Evolutionary conservation across 2,329 filamentous ascomycete species (phyloP), one percentile per base, ranked within the genome.

Genomic region (Botrytis squamosa): DNA sequence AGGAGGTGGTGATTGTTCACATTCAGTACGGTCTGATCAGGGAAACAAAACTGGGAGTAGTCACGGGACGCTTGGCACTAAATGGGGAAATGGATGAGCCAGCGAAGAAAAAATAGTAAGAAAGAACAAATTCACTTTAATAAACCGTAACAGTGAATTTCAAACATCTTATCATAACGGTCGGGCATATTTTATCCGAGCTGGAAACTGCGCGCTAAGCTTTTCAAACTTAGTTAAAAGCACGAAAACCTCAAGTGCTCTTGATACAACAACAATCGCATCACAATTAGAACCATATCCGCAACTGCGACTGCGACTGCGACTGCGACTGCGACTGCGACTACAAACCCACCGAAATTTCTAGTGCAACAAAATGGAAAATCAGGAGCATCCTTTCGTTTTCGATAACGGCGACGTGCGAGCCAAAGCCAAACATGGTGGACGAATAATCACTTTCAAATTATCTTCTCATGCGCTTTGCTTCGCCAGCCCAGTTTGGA

Each of bases 1-100:
- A 63, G 44, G 14, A 20, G n/a, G 12, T 14, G 33, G 16, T 14
- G 42, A 29, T 2, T 1, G 8, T n/a, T 25, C 1, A 4, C 3
- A 20, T 36, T 25, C 1, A 4, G 18, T 25, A 9, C 33, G 6
- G 18, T 25, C 22, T 22, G 16, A 16, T 29, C 8, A 62, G 3
- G 22, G 22, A 29, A 16, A 20, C 4, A 52, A 64, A 33, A 33
- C 5, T 22, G 38, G 25, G 10, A n/a, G 44, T 7, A 42, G 22
- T 8, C 36, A 72, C 6, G 62, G 46, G 1, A 7, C 9, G 12
- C 70, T 73, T 22, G 65, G 64, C 16, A 14, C 36, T 40, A 44
- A 57, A 44, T 72, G 38, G 46, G 14, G 46, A 16, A 49, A 59
- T 72, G 64, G 71, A 49, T 59, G 71, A 69, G 14, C 2, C 42